Percentiles rank a stretch among this genome's conserved stretches.
phyloP scores from a whole-genome alignment of 257 asterid species.

The Fraxinus quadrangulata region DNA sequence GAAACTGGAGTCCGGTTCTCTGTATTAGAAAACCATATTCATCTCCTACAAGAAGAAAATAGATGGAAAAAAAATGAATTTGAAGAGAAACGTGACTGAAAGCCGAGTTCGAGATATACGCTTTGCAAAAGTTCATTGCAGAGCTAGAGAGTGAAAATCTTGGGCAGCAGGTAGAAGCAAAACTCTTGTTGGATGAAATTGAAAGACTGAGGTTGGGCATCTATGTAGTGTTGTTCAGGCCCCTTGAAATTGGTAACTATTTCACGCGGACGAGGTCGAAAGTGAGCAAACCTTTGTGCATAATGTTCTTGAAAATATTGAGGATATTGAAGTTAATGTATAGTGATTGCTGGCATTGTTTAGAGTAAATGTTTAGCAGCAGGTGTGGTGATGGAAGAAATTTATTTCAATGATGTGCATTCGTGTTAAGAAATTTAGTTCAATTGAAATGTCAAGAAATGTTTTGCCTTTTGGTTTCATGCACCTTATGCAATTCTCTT shows the following conservation, averaged over 20 bases:
- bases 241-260: slow-evolving; percentile 48
- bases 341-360: too few species aligned
- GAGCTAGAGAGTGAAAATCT: slow-evolving; percentile 90
- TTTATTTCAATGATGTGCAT: too few species aligned
- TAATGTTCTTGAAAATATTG: slow-evolving; percentile 52
- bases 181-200: slow-evolving; percentile 75
- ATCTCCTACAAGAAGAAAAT: slow-evolving; percentile 71
- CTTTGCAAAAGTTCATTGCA: slow-evolving; percentile 78
- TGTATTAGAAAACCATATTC: slow-evolving; percentile 66
- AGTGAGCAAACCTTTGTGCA: slow-evolving; percentile 50
- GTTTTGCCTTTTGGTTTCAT: slow-evolving; percentile 25
- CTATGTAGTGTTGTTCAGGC: slow-evolving; percentile 51
- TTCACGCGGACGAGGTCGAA: slow-evolving; percentile 43
- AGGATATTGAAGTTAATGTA: slow-evolving; percentile 29
- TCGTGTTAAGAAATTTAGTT: too few species aligned
- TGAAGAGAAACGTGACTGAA: slow-evolving; percentile 77
- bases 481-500: slow-evolving; percentile 15
- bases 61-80: slow-evolving; percentile 65
- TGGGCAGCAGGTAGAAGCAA: slow-evolving; percentile 92
- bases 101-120: slow-evolving; percentile 80
- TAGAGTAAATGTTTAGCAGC: too few species aligned
- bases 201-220: slow-evolving; percentile 69
- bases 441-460: background rate
- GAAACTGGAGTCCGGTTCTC: slow-evolving; percentile 57
- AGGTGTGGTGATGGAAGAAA: too few species aligned